Evolutionary conservation across 768 basidiomycete species (phyloP), one percentile per base, ranked within the genome.

Genomic region (Crucibulum laeve): DNA sequence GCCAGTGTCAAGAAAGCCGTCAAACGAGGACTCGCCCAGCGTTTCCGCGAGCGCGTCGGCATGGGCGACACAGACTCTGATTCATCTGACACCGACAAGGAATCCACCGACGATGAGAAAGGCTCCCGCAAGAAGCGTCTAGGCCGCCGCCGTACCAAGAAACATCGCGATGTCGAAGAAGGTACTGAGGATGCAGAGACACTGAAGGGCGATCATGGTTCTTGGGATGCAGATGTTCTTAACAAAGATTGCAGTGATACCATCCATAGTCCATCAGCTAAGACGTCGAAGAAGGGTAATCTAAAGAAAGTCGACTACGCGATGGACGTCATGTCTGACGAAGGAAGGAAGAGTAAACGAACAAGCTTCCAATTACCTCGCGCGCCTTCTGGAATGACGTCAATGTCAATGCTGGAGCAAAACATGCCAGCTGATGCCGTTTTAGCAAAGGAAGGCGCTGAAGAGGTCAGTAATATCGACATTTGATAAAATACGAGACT

Each of bases 401-500:
- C 67, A 3, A 68, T 74, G 57, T 69, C 70, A 44, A 67, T 64
- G 40, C 62, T 80, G 40, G 91, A 91, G 61, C 91, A 92, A 60
- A 84, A 74, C 54, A 89, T 91, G 80, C 91, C 91, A 35, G 87
- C 89, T 28, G 91, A 92, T 64, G 91, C 91, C 13, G 84, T 91
- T 42, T 64, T 93, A 46, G 75, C 80, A 2, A 82, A 87, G 55
- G 77, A 80, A 48, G 77, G 76, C 38, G 89, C 86, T 25, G 80
- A 83, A n/a, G 81, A 86, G 68, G 86, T 86, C 38, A 46, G 71
- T 59, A 14, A 19, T 42, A 14, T 48, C 32, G 7, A 37, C 6
- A 13, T 21, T 23, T 17, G 11, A 40, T 21, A 11, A 21, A 19
- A 25, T 13, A 25, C 11, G 23, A 13, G 5, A 18, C 11, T 15